Conservation (phyloP, 2,329 filamentous ascomycete species). For the Microdochium nivale region DNA sequence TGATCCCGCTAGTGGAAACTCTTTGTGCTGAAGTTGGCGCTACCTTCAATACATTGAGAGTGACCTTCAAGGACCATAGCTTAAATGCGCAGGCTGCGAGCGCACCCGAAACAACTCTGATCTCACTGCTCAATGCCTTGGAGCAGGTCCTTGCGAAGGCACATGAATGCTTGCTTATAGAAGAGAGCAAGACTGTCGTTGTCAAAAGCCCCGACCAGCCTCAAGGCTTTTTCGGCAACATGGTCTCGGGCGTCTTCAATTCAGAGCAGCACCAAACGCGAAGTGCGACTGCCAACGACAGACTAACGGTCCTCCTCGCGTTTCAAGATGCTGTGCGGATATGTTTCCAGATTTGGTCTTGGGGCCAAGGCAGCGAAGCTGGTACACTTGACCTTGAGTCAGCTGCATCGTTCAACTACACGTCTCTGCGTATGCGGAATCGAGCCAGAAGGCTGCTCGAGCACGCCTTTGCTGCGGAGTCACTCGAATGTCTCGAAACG, state of each 20-base stretch:
- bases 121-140: constrained; percentile 83
- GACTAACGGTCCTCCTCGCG: constrained; percentile 86
- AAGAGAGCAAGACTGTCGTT: constrained; percentile 61
- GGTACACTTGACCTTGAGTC: constrained; percentile 55
- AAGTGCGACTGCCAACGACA: constrained; percentile 81
- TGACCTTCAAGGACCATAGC: constrained; percentile 43
- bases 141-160: constrained; percentile 84
- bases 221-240: constrained; percentile 86
- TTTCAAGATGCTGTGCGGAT: constrained; percentile 93
- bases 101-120: constrained; percentile 63
- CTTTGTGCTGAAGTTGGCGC: constrained; percentile 69
- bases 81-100: constrained; percentile 19
- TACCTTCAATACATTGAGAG: constrained; percentile 64
- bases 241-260: constrained; percentile 85
- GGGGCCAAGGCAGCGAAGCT: constrained; percentile 62
- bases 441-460: constrained; percentile 80
- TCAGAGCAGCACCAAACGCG: constrained; percentile 69
- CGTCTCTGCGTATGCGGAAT: constrained; percentile 84
- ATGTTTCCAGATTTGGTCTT: constrained; percentile 91
- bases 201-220: constrained; percentile 74
- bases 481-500: constrained; percentile 87
- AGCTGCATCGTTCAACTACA: constrained; percentile 79
- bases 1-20: constrained; percentile 86
- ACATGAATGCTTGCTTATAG: constrained; percentile 71
- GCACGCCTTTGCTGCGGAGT: constrained; percentile 86